Percentiles rank a stretch among this genome's conserved stretches.
phyloP scores from a whole-genome alignment of 176 grass and related monocot genomes.

The Chloris gayana region DNA sequence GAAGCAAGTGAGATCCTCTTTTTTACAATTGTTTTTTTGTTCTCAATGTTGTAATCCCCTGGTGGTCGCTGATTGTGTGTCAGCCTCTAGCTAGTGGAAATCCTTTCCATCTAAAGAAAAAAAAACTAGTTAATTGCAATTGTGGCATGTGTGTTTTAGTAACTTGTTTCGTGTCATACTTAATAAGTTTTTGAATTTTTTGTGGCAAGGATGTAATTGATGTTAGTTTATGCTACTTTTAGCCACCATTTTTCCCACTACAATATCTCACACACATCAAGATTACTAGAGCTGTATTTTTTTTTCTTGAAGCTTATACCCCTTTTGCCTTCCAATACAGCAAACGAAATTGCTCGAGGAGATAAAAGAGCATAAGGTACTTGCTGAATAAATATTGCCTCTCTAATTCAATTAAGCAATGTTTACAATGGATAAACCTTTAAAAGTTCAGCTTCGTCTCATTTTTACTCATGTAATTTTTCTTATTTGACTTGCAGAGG shows the following conservation, averaged over 20 bases:
- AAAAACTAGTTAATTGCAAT: neutral
- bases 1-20: slow-evolving; percentile 59
- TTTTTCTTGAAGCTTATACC: slow-evolving; percentile 34
- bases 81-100: neutral
- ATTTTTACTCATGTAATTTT: slow-evolving; percentile 27
- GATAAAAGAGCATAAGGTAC: slow-evolving; percentile 78
- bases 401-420: slow-evolving; percentile 4
- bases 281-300: slow-evolving; percentile 20
- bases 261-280: neutral
- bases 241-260: neutral
- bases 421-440: slow-evolving; percentile 20
- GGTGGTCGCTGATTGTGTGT: neutral
- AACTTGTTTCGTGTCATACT: slow-evolving; percentile 16
- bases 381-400: neutral
- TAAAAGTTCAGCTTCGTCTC: neutral
- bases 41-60: neutral
- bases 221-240: neutral
- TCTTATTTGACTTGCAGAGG: slow-evolving; percentile 50
- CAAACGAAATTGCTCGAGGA: slow-evolving; percentile 63
- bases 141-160: neutral
- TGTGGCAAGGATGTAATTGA: slow-evolving; percentile 3
- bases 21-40: neutral
- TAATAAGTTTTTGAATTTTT: neutral
- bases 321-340: slow-evolving; percentile 53
- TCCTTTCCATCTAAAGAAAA: neutral